Evolutionary conservation across 176 grass and related monocot genomes (phyloP).

Genomic region (Carex pumila): DNA sequence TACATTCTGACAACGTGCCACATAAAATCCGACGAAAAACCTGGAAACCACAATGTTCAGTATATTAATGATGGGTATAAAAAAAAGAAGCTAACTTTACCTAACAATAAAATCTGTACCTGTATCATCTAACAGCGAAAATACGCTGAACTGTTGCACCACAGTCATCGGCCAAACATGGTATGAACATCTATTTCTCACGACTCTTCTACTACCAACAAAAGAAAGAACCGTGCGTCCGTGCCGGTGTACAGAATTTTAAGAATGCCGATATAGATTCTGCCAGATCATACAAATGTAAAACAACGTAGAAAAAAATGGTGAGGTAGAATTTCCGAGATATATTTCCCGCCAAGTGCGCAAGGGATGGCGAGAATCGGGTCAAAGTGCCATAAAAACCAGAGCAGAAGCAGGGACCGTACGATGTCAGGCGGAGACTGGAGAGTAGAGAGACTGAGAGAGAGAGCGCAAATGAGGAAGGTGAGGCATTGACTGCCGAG

Average conservation of each 20-base stretch:
- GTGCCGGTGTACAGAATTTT: too few relatives aligned
- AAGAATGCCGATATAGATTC: too few relatives aligned
- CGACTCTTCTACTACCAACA: neutral
- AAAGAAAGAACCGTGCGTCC: neutral
- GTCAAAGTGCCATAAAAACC: slow-evolving; percentile 9
- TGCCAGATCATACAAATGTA: neutral
- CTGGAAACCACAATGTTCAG: neutral
- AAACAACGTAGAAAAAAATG: neutral
- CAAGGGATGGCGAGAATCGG: neutral
- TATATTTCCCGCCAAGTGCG: neutral
- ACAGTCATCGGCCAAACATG: neutral
- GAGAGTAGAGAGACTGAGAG: neutral
- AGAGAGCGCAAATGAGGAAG: neutral
- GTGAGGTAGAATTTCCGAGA: neutral
- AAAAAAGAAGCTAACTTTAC: neutral
- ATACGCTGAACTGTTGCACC: neutral
- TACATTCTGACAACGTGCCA: too few relatives aligned
- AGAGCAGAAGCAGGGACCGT: neutral
- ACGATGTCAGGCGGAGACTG: neutral
- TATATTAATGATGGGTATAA: neutral
- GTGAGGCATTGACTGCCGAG: slow-evolving; percentile 7
- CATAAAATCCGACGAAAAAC: neutral
- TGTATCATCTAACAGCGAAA: neutral
- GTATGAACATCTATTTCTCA: neutral
- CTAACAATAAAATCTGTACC: neutral